Conservation (phyloP, 2,329 filamentous ascomycete genomes). For the Aplosporella prunicola region DNA sequence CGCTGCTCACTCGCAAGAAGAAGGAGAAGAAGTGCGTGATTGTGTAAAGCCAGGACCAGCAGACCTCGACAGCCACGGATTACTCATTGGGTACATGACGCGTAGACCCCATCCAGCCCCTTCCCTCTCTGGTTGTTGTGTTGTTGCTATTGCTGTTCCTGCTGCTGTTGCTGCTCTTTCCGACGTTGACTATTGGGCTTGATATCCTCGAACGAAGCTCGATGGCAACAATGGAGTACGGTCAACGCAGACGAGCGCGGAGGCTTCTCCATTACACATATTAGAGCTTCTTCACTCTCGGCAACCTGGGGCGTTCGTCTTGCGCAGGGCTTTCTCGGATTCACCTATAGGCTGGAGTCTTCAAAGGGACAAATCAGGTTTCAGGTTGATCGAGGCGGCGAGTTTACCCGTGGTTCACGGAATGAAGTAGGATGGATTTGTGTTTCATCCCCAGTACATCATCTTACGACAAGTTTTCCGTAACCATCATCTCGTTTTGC, state of each 20-base stretch:
- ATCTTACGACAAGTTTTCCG: constrained; percentile 3
- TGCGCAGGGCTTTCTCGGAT: constrained; percentile 11
- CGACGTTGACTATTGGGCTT: no score
- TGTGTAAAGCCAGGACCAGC: constrained; percentile 60
- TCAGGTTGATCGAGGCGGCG: constrained; percentile 10
- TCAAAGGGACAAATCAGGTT: constrained; percentile 8
- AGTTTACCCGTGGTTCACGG: constrained; percentile 7
- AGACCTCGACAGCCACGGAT: constrained; percentile 7
- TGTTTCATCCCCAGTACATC: constrained; percentile 9
- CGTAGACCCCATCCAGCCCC: no score
- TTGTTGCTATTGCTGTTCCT: no score
- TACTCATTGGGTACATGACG: no score
- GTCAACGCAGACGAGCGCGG: constrained; percentile 11
- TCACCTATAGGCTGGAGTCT: constrained; percentile 8
- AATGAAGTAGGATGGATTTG: constrained; percentile 8
- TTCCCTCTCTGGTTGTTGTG: no score
- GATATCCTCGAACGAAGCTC: constrained; percentile 11
- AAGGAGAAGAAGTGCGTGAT: constrained; percentile 72
- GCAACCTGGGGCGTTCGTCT: constrained; percentile 12
- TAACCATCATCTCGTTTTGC: background rate
- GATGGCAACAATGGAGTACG: constrained; percentile 11
- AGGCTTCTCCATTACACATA: constrained; percentile 12
- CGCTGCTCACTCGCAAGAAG: constrained; percentile 68
- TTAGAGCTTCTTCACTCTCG: constrained; percentile 12
- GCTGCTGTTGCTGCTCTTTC: no score